These are phyloP conservation scores for Talaromyces islandicus DNA, from an alignment of 2,329 filamentous ascomycete genomes.

Conservation along the genomic window DNA sequence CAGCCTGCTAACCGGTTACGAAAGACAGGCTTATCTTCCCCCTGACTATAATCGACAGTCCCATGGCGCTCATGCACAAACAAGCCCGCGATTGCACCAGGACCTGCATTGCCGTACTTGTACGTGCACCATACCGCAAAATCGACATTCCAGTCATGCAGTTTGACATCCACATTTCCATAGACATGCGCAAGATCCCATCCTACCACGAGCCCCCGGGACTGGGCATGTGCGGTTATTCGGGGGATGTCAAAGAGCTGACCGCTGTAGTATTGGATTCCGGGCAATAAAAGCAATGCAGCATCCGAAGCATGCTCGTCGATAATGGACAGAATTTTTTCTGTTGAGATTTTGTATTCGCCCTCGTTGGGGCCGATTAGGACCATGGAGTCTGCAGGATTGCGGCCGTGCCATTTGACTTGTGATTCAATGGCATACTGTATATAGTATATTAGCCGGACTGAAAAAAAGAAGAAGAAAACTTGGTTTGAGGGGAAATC, in stretches of 20 bases:
- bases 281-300: conserved; percentile 72
- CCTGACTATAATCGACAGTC: conserved; percentile 32
- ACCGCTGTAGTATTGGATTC: conserved; percentile 87
- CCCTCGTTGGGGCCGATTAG: conserved; percentile 59
- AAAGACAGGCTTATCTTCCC: conserved; percentile 45
- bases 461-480: background rate
- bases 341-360: conserved; percentile 58
- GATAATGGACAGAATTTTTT: conserved; percentile 65
- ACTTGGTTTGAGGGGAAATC: background rate
- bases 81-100: conserved; percentile 69
- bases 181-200: conserved; percentile 85
- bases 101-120: conserved; percentile 84
- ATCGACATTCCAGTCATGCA: conserved; percentile 86
- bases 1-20: conserved; percentile 67
- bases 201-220: conserved; percentile 63
- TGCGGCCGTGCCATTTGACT: conserved; percentile 61
- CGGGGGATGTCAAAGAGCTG: conserved; percentile 74
- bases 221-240: conserved; percentile 71
- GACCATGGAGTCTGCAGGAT: conserved; percentile 63
- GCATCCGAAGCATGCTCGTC: conserved; percentile 65
- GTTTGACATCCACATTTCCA: conserved; percentile 68
- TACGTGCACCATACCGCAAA: conserved; percentile 91
- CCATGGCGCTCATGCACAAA: conserved; percentile 74
- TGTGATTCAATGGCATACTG: conserved; percentile 83
- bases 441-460: conserved; percentile 14